A percentile compares a stretch with the other conserved stretches of the same genome.
Conservation (phyloP, 768 basidiomycete species). For the Candolleomyces aberdarensis region DNA sequence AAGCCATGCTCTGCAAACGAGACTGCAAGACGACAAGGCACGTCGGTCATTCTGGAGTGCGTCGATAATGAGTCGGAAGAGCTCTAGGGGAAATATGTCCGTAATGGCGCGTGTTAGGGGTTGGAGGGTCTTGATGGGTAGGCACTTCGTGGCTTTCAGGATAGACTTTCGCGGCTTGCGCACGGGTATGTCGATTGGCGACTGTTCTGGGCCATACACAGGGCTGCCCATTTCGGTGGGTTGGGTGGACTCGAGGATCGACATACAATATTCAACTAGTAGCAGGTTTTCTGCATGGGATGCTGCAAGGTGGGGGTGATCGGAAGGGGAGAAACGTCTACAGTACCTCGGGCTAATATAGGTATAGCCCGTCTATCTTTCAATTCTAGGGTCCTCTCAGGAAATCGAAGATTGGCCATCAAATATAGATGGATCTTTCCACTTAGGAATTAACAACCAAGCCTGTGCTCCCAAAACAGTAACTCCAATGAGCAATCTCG, state of each 20-base stretch:
- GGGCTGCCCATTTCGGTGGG: not conserved
- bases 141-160: not conserved
- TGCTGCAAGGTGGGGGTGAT: not conserved
- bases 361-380: not conserved
- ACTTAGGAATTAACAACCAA: not conserved
- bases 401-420: not conserved
- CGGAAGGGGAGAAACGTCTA: not conserved
- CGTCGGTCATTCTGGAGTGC: conserved; percentile 2
- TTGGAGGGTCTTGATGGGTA: not conserved
- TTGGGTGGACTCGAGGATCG: not conserved
- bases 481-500: not conserved
- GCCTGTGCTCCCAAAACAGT: not conserved
- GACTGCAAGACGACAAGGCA: conserved; percentile 16
- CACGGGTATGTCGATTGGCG: not conserved
- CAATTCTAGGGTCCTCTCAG: not conserved
- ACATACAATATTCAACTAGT: not conserved
- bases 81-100: conserved; percentile 7
- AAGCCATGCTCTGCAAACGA: conserved; percentile 23
- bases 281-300: not conserved
- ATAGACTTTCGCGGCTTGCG: conserved; percentile 5
- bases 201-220: not conserved
- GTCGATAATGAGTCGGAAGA: conserved; percentile 4
- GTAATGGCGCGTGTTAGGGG: conserved; percentile 3
- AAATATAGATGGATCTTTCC: conserved; percentile 1
- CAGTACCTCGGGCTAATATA: not conserved